Evolutionary conservation across 345 rosid species (phyloP).

Genomic region (Bruguiera gymnorhiza): DNA sequence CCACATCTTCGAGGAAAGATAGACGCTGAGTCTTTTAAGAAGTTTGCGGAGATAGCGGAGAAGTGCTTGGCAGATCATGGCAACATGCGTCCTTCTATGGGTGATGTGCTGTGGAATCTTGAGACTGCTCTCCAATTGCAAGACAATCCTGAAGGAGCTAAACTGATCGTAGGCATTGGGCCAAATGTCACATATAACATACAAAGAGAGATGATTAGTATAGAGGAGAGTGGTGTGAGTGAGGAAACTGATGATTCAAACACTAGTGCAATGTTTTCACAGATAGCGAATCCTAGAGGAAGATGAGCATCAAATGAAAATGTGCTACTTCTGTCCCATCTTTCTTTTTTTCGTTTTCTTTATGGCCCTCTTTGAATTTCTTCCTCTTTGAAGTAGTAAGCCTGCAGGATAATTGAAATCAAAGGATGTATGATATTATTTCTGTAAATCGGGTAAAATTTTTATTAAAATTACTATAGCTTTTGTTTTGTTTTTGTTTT

Average conservation of each 20-base stretch:
- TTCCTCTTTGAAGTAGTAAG: not conserved
- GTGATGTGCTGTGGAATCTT: conserved; percentile 32
- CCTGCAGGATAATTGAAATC: too few species aligned
- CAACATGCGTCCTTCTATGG: conserved; percentile 29
- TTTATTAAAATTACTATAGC: too few species aligned
- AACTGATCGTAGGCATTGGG: conserved; percentile 7
- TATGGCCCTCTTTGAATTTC: not conserved
- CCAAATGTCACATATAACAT: conserved; percentile 11
- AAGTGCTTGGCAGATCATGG: conserved; percentile 30
- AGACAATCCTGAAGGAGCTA: conserved; percentile 25
- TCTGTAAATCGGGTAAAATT: too few species aligned
- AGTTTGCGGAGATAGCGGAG: conserved; percentile 27
- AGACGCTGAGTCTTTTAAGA: conserved; percentile 16
- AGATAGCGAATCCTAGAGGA: conserved; percentile 36
- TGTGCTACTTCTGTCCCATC: not conserved
- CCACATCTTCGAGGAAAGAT: conserved; percentile 17
- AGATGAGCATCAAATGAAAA: conserved; percentile 25
- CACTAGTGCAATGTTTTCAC: conserved; percentile 27
- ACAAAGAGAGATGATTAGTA: conserved; percentile 7
- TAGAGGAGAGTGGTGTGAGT: conserved; percentile 14
- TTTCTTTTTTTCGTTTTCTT: not conserved
- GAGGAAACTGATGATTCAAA: conserved; percentile 17
- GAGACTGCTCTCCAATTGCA: conserved; percentile 28
- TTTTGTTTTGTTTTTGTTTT: too few species aligned
- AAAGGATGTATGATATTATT: too few species aligned